Evolutionary conservation across 2,329 filamentous ascomycete species (phyloP), one percentile per base, ranked within the genome.

Genomic region (Chaetomiaceae sp.): DNA sequence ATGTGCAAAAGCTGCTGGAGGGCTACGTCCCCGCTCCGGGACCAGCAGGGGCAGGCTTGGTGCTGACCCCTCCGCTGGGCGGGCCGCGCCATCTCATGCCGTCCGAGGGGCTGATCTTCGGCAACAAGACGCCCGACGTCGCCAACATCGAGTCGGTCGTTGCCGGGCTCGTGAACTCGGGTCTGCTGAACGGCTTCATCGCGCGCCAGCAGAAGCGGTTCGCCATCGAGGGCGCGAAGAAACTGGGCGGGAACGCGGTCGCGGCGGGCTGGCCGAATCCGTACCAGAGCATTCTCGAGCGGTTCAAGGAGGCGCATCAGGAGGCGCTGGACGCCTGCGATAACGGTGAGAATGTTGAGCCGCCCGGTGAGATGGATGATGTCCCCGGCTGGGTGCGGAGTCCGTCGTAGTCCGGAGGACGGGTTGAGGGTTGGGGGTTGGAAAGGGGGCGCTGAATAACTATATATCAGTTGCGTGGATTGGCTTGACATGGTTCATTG

Each of bases 101-200:
- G 1, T 75, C 78, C 56, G 73, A 81, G 59, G 80, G 80, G 2
- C 60, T 82, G 38, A 64, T 83, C n/a, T 79, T 75, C 67, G 83
- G 83, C 15, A 84, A 84, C 58, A 73, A 76, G 50, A 62, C 70
- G 51, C 70, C 82, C 27, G 73, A 78, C 32, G 65, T 77, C 29
- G 68, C 77, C 12, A 83, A 88, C 55, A 72, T 94, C n/a, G 88
- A 95, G 65, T 81, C 81, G 36, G 81, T 87, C 39, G 75, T 94
- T 11, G 79, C 86, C 0, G 83, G 83, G 10, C 75, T 96, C 11
- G 78, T 94, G 17, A 80, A 85, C 40, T 87, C 95, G 64, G 87
- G 86, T 1, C 70, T 95, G 19, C 73, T 96, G 61, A 81, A 84
- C 55, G 91, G 90, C 2, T 96, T 90, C 60, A 76, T 96, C 22